Base-by-base conservation (phyloP, 169 alveolate genomes). In the Plasmodium coatneyi region DNA sequence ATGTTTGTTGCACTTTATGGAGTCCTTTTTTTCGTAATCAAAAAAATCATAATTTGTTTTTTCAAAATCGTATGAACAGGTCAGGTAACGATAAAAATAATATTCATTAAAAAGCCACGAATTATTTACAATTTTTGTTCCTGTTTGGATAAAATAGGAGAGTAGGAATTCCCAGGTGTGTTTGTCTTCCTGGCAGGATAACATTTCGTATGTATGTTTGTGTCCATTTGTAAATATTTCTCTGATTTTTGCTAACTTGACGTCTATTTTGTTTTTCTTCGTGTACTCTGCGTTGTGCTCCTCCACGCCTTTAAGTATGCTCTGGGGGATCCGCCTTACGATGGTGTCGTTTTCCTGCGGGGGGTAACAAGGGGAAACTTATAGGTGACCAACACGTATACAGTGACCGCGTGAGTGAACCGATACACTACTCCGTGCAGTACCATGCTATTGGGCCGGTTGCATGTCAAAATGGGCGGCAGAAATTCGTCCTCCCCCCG, bases 21-120 rank as follows among this genome's bases (percentile, higher is more conserved):
- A 74, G 41, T 86, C 80, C 36, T 86, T 74, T 34, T 86, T 86
- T 86, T 86, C 93, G 66, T 74, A 74, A 34, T 54, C 66, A 41
- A 86, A 86, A 70, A 86, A 72, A 86, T 86, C 93, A 52, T 86
- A 86, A 49, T 86, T 74, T 5, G 80, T 39, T 19, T 86, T 86
- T 86, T 86, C 93, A 86, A 86, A 86, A 86, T 86, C 93, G 60
- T 86, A 86, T 19, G 81, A 72, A 86, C 86, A 86, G 70, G 43
- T 74, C 41, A 86, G 39, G 60, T 86, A 86, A n/a, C 86, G 84
- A 19, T 86, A 86, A 54, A 86, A 86, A 86, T 86, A 86, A 74
- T 49, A 74, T 76, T 86, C 93, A 86, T 86, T 86, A 72, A 86
- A 86, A 41, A 86, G 82, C 86, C 86, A 86, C 36, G 84, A 52